phyloP scores from a whole-genome alignment of 2,329 filamentous ascomycete genomes.

The Trichoderma atroviride region DNA sequence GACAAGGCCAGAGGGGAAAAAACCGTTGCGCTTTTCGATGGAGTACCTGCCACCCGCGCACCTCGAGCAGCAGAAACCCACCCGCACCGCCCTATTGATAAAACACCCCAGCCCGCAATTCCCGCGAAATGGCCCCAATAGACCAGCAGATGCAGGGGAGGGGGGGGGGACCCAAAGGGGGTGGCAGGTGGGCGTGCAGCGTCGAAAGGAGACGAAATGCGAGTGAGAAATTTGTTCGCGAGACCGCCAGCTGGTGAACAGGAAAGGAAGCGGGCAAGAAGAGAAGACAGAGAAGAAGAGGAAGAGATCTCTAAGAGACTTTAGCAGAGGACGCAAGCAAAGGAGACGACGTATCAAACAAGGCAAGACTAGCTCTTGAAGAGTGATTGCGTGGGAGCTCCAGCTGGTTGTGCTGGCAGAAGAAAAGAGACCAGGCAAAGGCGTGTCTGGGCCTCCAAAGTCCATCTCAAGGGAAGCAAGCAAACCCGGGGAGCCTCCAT shows the following conservation, averaged over 20 bases:
- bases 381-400: neutral
- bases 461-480: constrained; percentile 4
- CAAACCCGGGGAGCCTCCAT: neutral
- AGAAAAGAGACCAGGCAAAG: neutral
- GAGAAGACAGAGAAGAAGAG: no score
- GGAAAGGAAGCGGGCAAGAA: neutral
- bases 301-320: neutral
- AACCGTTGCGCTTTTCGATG: constrained; percentile 11
- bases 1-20: neutral
- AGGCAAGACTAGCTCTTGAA: neutral
- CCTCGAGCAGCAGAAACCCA: constrained; percentile 14
- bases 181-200: constrained; percentile 21
- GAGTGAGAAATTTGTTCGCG: constrained; percentile 20
- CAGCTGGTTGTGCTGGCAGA: neutral
- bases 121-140: constrained; percentile 26
- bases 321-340: neutral
- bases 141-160: constrained; percentile 18
- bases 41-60: constrained; percentile 10
- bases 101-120: constrained; percentile 27
- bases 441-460: neutral
- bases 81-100: constrained; percentile 22
- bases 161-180: constrained; percentile 1
- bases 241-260: constrained; percentile 9
- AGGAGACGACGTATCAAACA: neutral
- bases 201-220: constrained; percentile 16